Base-by-base conservation (phyloP, 768 basidiomycete species). In the Cubamyces lactineus region DNA sequence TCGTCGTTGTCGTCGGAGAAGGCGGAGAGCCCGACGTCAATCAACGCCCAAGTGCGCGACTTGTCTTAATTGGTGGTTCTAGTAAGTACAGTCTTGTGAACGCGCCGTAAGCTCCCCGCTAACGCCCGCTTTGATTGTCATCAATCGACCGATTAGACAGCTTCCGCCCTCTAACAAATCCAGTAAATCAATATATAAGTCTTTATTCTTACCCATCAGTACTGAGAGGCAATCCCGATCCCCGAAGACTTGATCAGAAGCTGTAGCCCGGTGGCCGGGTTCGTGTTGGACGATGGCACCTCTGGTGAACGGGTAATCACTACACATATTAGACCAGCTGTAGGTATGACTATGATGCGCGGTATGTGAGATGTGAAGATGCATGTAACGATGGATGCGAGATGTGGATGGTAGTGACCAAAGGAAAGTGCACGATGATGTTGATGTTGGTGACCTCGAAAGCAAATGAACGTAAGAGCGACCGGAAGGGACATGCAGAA, bases 241-340 rank as follows among this genome's bases (percentile, higher is more conserved):
- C 34, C 34, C 34, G 34, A 34, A 34, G 34, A 34, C 34, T 34
- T n/a, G n/a, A n/a, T n/a, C 28, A 30, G 28, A 30, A 8, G 4
- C 34, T 9, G 34, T 4, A 6, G 34, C 34, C 34, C 28, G n/a
- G 11, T 34, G 34, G 34, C 34, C 11, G 9, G 34, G 34, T 34
- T 5, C 34, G 34, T 11, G 34, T 11, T 5, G 6, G 34, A 30
- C 28, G 41, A 13, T 4, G 13, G 41, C 34, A 21, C 46, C 26
- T 39, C 13, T 1, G 12, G 24, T 19, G 7, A 45, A 49, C 24
- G 46, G 52, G 51, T 56, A 58, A 38, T 57, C 53, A 55, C n/a
- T 64, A 60, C 63, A 64, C 5, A 43, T 55, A 64, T 64, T 64
- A 64, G 38, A 40, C 63, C 53, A 53, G 59, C 49, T 64, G 39